phyloP scores from a whole-genome alignment of 1,284 basidiomycete genomes.

The Inonotus obliquus region DNA sequence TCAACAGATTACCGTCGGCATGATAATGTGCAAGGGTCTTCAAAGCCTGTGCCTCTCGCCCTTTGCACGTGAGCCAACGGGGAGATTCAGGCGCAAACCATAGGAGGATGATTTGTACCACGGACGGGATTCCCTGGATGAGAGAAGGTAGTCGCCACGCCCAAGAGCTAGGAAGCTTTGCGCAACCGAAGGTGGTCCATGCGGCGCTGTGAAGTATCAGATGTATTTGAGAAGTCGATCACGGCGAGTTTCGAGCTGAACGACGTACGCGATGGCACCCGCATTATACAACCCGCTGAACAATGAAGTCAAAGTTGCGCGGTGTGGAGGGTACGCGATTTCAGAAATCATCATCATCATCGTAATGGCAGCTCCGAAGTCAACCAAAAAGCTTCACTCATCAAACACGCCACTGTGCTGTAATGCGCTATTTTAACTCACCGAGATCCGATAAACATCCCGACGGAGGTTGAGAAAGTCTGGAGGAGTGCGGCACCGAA shows the following conservation, averaged over 20 bases:
- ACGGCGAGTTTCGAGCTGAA: constrained; percentile 14
- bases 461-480: constrained; percentile 63
- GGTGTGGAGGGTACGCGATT: constrained; percentile 71
- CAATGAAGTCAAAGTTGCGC: constrained; percentile 62
- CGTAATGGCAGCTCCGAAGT: constrained; percentile 74
- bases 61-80: constrained; percentile 64
- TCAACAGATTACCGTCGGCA: constrained; percentile 55
- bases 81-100: constrained; percentile 67
- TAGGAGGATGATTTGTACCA: constrained; percentile 55
- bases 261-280: constrained; percentile 62
- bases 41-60: constrained; percentile 54
- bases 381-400: constrained; percentile 57
- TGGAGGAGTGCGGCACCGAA: constrained; percentile 61
- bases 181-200: constrained; percentile 72
- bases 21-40: constrained; percentile 67
- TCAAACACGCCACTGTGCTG: neutral
- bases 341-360: constrained; percentile 71
- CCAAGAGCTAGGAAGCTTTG: constrained; percentile 60
- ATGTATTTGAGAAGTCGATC: constrained; percentile 1
- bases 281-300: constrained; percentile 80
- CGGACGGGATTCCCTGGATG: constrained; percentile 58
- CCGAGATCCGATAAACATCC: constrained; percentile 80
- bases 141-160: constrained; percentile 71
- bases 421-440: constrained; percentile 27
- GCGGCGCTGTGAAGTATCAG: constrained; percentile 46